Percentiles rank a stretch among this genome's conserved stretches.
These are phyloP conservation scores for Curvularia verruculosa DNA, from an alignment of 2,329 filamentous ascomycete genomes.

Conservation along the genomic window DNA sequence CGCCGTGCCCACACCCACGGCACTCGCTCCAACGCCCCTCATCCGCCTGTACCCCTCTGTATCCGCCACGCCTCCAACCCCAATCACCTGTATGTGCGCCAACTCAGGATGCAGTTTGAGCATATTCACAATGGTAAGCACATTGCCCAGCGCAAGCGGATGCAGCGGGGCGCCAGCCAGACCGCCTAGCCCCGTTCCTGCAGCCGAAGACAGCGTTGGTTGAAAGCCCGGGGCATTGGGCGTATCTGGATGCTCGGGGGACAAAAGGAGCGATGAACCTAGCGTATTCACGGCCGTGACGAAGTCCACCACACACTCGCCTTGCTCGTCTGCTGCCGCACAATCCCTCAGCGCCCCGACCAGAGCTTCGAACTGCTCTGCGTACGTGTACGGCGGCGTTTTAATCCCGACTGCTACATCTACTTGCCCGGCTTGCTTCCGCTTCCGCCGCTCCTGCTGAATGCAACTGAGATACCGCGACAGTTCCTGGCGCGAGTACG, in stretches of 20 bases:
- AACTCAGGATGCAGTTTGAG: constrained; percentile 60
- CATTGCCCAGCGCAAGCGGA: constrained; percentile 76
- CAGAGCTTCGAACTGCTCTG: constrained; percentile 67
- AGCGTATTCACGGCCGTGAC: constrained; percentile 78
- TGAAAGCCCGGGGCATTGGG: too few species aligned
- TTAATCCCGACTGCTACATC: constrained; percentile 68
- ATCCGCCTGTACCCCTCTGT: constrained; percentile 67
- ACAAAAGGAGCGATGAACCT: constrained; percentile 68
- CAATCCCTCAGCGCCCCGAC: constrained; percentile 56
- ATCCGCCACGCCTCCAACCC: constrained; percentile 75
- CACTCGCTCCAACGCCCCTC: constrained; percentile 66
- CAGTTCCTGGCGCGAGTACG: constrained; percentile 64
- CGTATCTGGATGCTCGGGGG: too few species aligned
- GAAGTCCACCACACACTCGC: constrained; percentile 62
- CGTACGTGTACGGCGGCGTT: constrained; percentile 76
- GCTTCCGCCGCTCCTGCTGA: constrained; percentile 35
- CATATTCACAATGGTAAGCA: constrained; percentile 67
- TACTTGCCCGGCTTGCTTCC: constrained; percentile 8
- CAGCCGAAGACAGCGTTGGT: constrained; percentile 58
- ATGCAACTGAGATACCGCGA: constrained; percentile 60
- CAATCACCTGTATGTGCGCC: constrained; percentile 67
- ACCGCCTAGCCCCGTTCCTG: constrained; percentile 67
- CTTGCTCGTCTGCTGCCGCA: neutral
- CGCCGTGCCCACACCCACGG: constrained; percentile 70
- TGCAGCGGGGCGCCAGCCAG: constrained; percentile 75